Conservation (phyloP, 768 basidiomycete genomes). For the Lentinula sp. region DNA sequence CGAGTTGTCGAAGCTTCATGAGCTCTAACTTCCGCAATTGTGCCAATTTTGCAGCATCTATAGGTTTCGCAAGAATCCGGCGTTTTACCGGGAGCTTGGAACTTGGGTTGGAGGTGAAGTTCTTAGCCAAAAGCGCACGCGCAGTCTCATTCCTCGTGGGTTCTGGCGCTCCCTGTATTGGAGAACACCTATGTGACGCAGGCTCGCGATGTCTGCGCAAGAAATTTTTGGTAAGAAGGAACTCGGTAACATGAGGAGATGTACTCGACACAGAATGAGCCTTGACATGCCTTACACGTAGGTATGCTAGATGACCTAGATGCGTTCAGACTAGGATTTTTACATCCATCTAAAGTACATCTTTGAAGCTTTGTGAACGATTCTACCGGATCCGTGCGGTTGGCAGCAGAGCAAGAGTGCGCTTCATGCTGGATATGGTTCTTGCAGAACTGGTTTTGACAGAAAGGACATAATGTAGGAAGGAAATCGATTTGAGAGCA, state of each 20-base stretch:
- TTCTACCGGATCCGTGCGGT: not conserved
- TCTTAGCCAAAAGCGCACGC: constrained; percentile 45
- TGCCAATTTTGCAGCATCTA: constrained; percentile 47
- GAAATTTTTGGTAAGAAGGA: constrained; percentile 8
- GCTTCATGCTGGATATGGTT: constrained; percentile 52
- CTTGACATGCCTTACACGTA: constrained; percentile 46
- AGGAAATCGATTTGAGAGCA: constrained; percentile 71
- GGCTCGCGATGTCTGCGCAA: constrained; percentile 58
- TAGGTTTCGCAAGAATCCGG: constrained; percentile 25
- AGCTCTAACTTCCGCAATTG: constrained; percentile 53
- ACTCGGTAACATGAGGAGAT: constrained; percentile 10
- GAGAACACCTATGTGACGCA: constrained; percentile 51
- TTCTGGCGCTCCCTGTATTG: constrained; percentile 11
- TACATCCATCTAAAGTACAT: constrained; percentile 48
- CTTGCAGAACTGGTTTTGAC: constrained; percentile 55
- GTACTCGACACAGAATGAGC: constrained; percentile 63
- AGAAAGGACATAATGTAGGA: constrained; percentile 59
- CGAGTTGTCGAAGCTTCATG: constrained; percentile 73
- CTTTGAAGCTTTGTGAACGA: constrained; percentile 26
- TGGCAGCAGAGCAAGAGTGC: constrained; percentile 46
- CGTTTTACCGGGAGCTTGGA: constrained; percentile 9
- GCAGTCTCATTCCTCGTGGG: constrained; percentile 39
- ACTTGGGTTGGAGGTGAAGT: constrained; percentile 31
- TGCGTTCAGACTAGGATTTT: constrained; percentile 42
- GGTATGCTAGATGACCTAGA: constrained; percentile 20